These are phyloP conservation scores for Botryotinia narcissicola DNA, from an alignment of 2,329 filamentous ascomycete genomes.

Conservation along the genomic window DNA sequence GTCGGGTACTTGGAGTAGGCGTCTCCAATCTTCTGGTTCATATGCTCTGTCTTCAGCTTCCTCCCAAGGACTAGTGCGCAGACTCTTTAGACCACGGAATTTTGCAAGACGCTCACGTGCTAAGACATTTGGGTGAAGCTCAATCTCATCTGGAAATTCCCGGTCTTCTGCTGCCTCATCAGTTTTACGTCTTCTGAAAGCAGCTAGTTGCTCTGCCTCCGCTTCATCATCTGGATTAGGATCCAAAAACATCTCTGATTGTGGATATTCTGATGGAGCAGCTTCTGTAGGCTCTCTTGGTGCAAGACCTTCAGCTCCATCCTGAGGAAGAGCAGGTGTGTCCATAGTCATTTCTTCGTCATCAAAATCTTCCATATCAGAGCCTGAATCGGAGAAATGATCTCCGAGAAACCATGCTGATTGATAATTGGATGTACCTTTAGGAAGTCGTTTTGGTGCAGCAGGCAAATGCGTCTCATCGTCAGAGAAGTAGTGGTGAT, in stretches of 20 bases:
- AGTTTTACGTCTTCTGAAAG: slow-evolving; percentile 74
- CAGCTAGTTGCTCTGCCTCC: slow-evolving; percentile 71
- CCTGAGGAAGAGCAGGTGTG: slow-evolving; percentile 67
- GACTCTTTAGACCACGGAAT: slow-evolving; percentile 88
- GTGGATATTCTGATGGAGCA: slow-evolving; percentile 83
- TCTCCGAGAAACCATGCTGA: slow-evolving; percentile 85
- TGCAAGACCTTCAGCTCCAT: slow-evolving; percentile 72
- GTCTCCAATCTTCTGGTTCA: slow-evolving; percentile 86
- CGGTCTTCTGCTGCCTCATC: slow-evolving; percentile 84
- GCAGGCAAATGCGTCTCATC: slow-evolving; percentile 64
- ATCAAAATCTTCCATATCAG: slow-evolving; percentile 71
- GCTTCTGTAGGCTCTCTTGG: slow-evolving; percentile 70
- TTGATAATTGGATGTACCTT: slow-evolving; percentile 91
- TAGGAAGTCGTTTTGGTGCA: slow-evolving; percentile 73
- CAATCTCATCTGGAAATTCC: slow-evolving; percentile 97
- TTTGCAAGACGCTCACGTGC: slow-evolving; percentile 81
- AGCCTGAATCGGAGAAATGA: slow-evolving; percentile 75
- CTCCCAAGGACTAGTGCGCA: slow-evolving; percentile 86
- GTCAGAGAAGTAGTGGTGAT: slow-evolving; percentile 97
- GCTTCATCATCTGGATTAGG: slow-evolving; percentile 79
- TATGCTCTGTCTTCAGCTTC: slow-evolving; percentile 81
- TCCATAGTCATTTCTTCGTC: slow-evolving; percentile 58
- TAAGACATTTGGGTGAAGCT: slow-evolving; percentile 81
- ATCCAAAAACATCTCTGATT: slow-evolving; percentile 85
- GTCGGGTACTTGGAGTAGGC: slow-evolving; percentile 82